A percentile compares a stretch with the other conserved stretches of the same genome.
phyloP scores from a whole-genome alignment of 1,284 basidiomycete species.

The Apiotrichum brassicae region DNA sequence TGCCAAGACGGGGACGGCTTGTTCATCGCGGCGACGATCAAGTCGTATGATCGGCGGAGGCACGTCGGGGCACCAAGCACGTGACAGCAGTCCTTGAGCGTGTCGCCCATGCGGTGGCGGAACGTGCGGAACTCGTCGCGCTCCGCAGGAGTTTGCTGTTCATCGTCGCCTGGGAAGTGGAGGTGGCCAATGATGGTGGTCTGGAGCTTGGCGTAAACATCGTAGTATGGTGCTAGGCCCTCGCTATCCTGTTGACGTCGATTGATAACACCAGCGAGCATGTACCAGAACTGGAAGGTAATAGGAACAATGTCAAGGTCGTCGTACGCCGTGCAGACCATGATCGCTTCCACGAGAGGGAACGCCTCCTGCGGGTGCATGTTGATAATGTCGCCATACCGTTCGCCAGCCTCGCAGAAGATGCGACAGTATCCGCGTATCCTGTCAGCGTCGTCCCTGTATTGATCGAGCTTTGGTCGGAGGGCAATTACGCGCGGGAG shows the following conservation, averaged over 20 bases:
- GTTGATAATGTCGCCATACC: constrained; percentile 82
- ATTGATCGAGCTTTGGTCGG: constrained; percentile 55
- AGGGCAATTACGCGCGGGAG: constrained; percentile 74
- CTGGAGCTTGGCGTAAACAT: constrained; percentile 80
- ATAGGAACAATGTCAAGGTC: constrained; percentile 97
- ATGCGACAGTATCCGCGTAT: constrained; percentile 86
- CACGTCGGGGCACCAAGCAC: constrained; percentile 86
- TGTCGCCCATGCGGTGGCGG: constrained; percentile 97
- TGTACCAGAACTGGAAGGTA: constrained; percentile 98
- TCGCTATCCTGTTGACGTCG: constrained; percentile 23
- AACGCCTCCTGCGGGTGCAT: constrained; percentile 85
- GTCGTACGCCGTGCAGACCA: constrained; percentile 84
- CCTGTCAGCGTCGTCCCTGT: constrained; percentile 72
- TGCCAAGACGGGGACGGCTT: constrained; percentile 66
- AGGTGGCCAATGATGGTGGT: constrained; percentile 82
- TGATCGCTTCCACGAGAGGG: constrained; percentile 89
- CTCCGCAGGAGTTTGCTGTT: constrained; percentile 72
- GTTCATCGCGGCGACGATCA: constrained; percentile 65
- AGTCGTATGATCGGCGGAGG: constrained; percentile 69
- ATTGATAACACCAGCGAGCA: constrained; percentile 72
- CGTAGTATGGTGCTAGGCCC: constrained; percentile 53
- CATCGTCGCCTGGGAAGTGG: constrained; percentile 78
- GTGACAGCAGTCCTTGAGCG: constrained; percentile 96
- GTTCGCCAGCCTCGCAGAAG: constrained; percentile 93
- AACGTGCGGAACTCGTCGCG: constrained; percentile 90